These are phyloP conservation scores for Deinandra increscens DNA, from an alignment of 129 eudicot genomes.

Conservation along the genomic window DNA sequence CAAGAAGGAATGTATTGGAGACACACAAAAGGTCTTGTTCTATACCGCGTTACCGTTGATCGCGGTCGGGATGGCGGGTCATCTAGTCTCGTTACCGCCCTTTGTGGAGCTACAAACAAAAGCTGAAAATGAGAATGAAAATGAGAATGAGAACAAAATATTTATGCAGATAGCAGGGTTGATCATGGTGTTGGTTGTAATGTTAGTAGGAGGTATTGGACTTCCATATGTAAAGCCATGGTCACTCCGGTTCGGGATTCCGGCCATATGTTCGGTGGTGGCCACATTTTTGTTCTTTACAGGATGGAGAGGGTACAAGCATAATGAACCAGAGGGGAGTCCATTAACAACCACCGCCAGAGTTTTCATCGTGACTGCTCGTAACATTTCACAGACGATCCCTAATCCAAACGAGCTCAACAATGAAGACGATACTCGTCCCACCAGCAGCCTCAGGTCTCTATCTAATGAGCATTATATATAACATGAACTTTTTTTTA, in stretches of 20 bases:
- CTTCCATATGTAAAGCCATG: slow-evolving; percentile 60
- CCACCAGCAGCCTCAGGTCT: slow-evolving; percentile 52
- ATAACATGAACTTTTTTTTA: too few relatives aligned
- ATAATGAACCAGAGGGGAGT: slow-evolving; percentile 37
- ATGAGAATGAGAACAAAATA: slow-evolving; percentile 13
- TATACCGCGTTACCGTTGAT: slow-evolving; percentile 46
- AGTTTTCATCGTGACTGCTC: slow-evolving; percentile 44
- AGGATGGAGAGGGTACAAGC: slow-evolving; percentile 37
- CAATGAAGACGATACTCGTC: slow-evolving; percentile 22
- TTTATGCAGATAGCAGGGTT: slow-evolving; percentile 26
- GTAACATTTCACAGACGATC: slow-evolving; percentile 33
- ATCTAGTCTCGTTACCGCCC: slow-evolving; percentile 29
- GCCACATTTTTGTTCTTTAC: slow-evolving; percentile 46
- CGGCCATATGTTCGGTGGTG: slow-evolving; percentile 51
- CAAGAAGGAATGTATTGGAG: slow-evolving; percentile 50
- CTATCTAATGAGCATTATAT: too few relatives aligned
- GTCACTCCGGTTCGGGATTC: slow-evolving; percentile 62
- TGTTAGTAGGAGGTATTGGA: slow-evolving; percentile 41
- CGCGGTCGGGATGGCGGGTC: slow-evolving; percentile 62
- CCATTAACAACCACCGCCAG: slow-evolving; percentile 41
- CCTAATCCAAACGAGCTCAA: slow-evolving; percentile 37
- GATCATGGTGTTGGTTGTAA: slow-evolving; percentile 17
- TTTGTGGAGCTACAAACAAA: slow-evolving; percentile 40
- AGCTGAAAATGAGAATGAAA: slow-evolving; percentile 7
- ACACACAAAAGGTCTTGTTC: slow-evolving; percentile 46